Evolutionary conservation across 495 filamentous ascomycete genomes (phyloP).

Genomic region (Talaromyces thailandensis): DNA sequence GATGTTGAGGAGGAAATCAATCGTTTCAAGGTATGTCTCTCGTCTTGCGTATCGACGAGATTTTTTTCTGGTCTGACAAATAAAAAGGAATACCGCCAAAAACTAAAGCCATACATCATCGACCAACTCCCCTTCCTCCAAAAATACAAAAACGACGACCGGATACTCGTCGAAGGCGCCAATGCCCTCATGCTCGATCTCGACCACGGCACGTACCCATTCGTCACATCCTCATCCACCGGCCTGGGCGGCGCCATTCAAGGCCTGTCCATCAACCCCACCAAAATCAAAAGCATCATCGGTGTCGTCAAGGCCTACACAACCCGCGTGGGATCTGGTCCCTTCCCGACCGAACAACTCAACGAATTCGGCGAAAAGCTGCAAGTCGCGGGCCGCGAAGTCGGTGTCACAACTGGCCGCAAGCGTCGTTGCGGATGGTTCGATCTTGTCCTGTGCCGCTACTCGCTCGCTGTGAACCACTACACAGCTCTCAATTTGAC

Average conservation of each 20-base stretch:
- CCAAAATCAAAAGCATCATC: conserved; percentile 51
- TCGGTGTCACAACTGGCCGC: conserved; percentile 79
- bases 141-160: conserved; percentile 44
- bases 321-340: conserved; percentile 68
- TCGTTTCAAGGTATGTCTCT: conserved; percentile 43
- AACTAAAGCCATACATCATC: conserved; percentile 59
- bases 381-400: conserved; percentile 55
- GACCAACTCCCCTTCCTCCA: conserved; percentile 47
- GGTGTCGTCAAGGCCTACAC: conserved; percentile 84
- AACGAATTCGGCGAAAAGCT: conserved; percentile 57
- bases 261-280: conserved; percentile 47
- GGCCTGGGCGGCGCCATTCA: conserved; percentile 69
- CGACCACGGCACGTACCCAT: conserved; percentile 76
- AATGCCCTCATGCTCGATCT: conserved; percentile 79
- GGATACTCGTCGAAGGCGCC: conserved; percentile 78
- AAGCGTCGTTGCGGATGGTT: conserved; percentile 83
- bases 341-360: conserved; percentile 76
- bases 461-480: conserved; percentile 62
- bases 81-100: conserved; percentile 52
- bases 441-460: conserved; percentile 78
- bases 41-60: background rate
- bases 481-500: conserved; percentile 77
- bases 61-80: background rate
- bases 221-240: conserved; percentile 72
- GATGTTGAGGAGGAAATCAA: conserved; percentile 73